Evolutionary conservation across 768 basidiomycete species (phyloP), one percentile per base, ranked within the genome.

Genomic region (Rhodotorula diobovata): DNA sequence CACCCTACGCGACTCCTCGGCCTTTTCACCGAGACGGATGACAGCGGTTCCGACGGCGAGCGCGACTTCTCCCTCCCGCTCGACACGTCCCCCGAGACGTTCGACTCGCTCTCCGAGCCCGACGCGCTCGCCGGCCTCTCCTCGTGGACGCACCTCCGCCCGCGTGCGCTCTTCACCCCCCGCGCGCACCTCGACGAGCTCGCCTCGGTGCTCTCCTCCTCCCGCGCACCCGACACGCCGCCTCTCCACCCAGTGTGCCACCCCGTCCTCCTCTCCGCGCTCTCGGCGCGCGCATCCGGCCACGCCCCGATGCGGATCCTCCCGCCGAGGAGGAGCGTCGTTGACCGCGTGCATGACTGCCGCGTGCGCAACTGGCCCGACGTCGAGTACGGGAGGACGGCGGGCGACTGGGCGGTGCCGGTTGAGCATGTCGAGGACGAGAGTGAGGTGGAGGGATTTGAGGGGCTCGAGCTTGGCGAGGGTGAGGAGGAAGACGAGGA

Each of bases 261-360:
- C 63, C 63, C 66, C 11, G 30, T 72, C 35, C 59, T 72, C 16
- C 55, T 72, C 18, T 43, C 43, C 9, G 67, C 67, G 37, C 48
- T 72, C 7, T 46, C 55, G 39, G 18, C 56, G n/a, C 59, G 63
- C 20, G 32, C 63, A 23, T 21, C 39, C 4, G 60, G 67, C 4
- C 35, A 10, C 0, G 11, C 57, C 0, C 71, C 70, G 7, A n/a
- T 71, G 9, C 56, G 65, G n/a, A 45, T 71, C 28, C 35, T 71
- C 21, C 70, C 66, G 21, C 70, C 70, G 18, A 6, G 37, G 8
- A 15, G 39, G 23, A 63, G 56, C 45, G 28, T 71, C 41, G 67
- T 68, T 25, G 71, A 72, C 60, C 41, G 71, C n/a, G 54, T 68
- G 8, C 35, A 66, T 25, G 71, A 72, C 50, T 72, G 71, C 30